These are phyloP conservation scores for Wickerhamomyces alni DNA, from an alignment of 805 yeast genomes.

Conservation along the genomic window DNA sequence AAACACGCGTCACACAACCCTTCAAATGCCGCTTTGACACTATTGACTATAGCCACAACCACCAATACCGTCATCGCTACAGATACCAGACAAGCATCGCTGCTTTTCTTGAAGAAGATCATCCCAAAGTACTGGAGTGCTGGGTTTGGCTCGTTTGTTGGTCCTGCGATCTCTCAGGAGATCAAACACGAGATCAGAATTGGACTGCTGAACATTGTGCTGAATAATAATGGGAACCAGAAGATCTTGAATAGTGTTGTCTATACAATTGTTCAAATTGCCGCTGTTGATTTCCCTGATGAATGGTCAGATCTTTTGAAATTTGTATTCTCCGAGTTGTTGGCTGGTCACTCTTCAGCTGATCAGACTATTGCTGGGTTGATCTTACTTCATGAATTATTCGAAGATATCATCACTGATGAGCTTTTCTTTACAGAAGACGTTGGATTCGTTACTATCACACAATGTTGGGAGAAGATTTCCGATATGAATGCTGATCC, in stretches of 20 bases:
- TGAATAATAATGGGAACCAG: conserved; percentile 39
- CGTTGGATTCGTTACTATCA: conserved; percentile 49
- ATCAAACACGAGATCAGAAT: conserved; percentile 47
- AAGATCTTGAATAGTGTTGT: conserved; percentile 64
- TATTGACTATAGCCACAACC: conserved; percentile 38
- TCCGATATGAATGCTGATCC: conserved; percentile 22
- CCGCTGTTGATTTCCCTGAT: conserved; percentile 89
- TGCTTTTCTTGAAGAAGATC: conserved; percentile 60
- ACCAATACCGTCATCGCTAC: conserved; percentile 17
- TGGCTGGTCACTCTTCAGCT: conserved; percentile 9
- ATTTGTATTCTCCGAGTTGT: conserved; percentile 38
- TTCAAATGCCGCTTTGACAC: conserved; percentile 33
- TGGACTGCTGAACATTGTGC: conserved; percentile 39
- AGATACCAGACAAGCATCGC: conserved; percentile 51
- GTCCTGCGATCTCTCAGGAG: conserved; percentile 53
- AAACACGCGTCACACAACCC: conserved; percentile 42
- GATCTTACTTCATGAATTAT: conserved; percentile 62
- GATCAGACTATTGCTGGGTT: conserved; percentile 16
- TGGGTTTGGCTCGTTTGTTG: conserved; percentile 69
- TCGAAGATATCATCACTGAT: conserved; percentile 81
- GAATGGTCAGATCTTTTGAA: conserved; percentile 80
- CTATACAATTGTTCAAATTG: conserved; percentile 75
- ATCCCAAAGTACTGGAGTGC: conserved; percentile 79
- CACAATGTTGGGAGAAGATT: conserved; percentile 41
- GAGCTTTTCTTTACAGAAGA: conserved; percentile 80